Base-by-base conservation (phyloP, 306 rosid species). In the Delonix regia region DNA sequence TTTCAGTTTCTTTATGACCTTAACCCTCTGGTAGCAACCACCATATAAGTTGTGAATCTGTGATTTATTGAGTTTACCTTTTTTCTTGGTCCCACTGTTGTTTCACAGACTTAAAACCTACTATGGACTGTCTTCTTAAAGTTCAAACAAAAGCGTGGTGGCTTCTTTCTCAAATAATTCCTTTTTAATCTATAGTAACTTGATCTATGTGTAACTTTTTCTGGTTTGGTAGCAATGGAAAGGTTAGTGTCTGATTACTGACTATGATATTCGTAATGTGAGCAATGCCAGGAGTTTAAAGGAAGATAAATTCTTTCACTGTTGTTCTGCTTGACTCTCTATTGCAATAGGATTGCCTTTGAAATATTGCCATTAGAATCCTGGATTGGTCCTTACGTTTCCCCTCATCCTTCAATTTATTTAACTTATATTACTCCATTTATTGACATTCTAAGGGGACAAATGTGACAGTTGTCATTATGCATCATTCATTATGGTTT, bases 281-380 rank as follows among this genome's bases (percentile, higher is more conserved):
- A 36, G 73, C 44, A 36, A 36, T 38, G 5, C 42, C 12, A 60
- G 19, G 16, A 70, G 16, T 16, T 25, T 55, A 27, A 18, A 36
- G 45, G 51, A 56, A 38, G 44, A 59, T 81, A 67, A 33, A 45
- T 56, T 67, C 36, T 81, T 67, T 56, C 33, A 9, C 18, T 28
- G 14, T 9, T 19, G 42, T 52, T 73, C 9, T 15, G 18, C 48
- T n/a, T n/a, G 42, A 78, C 69, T 41, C 56, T 21, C 15, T 25
- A 8, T 67, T 47, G 14, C 33, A 56, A 59, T 9, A 65, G 55
- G 59, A 28, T 33, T 78, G 52, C 42, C 70, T 78, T 69, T 21
- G 10, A 64, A 47, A 44, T 28, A 44, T 36, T 55, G 39, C 42
- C 61, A 21, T 57, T 74, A 48, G 38, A 47, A 44, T 44, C 52